phyloP scores from a whole-genome alignment of 2,329 filamentous ascomycete species.

The Annulohypoxylon truncatum region DNA sequence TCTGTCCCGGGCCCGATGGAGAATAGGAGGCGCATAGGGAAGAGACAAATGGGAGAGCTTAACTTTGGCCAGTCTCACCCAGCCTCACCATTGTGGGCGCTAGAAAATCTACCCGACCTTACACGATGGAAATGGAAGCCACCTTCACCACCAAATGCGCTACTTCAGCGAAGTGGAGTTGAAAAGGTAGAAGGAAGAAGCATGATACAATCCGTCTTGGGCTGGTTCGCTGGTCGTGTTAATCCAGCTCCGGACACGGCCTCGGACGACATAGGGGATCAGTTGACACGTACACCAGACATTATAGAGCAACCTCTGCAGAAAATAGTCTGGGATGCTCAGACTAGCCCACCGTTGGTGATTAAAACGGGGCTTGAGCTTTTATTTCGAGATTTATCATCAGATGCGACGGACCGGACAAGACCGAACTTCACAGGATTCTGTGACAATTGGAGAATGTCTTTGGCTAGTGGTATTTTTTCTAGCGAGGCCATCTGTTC shows the following conservation, averaged over 20 bases:
- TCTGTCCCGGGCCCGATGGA: constrained; percentile 67
- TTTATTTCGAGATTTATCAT: constrained; percentile 33
- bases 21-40: constrained; percentile 63
- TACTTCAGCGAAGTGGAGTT: constrained; percentile 23
- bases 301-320: not conserved
- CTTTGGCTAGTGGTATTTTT: constrained; percentile 29
- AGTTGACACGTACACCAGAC: not conserved
- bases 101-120: constrained; percentile 58
- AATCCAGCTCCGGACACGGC: constrained; percentile 10
- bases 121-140: constrained; percentile 65
- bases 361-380: constrained; percentile 27
- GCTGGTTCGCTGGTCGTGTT: constrained; percentile 12
- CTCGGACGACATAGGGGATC: constrained; percentile 24
- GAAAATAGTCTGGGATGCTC: constrained; percentile 22
- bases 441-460: constrained; percentile 40
- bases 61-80: constrained; percentile 54
- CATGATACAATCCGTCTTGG: constrained; percentile 5
- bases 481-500: constrained; percentile 31
- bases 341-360: constrained; percentile 28
- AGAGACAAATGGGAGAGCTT: constrained; percentile 65
- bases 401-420: not conserved
- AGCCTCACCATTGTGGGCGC: constrained; percentile 57
- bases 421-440: constrained; percentile 38
- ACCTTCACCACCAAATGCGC: constrained; percentile 53
- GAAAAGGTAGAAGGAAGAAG: not conserved